Conservation (phyloP, 2,329 filamentous ascomycete genomes). For the Trichoderma sp. region DNA sequence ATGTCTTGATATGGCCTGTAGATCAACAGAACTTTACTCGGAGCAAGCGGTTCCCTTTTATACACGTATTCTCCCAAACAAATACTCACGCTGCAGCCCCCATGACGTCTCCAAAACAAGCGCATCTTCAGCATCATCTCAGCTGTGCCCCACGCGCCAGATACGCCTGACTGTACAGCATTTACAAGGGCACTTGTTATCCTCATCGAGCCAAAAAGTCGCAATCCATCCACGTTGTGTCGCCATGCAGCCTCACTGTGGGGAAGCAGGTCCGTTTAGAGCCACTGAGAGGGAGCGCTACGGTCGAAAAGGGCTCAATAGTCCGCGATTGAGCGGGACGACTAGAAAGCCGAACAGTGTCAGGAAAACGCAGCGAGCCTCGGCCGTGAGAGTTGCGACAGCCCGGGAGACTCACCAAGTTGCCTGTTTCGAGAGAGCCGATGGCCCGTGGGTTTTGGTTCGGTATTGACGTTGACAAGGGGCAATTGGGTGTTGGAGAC, state of each 20-base stretch:
- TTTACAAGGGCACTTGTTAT: neutral
- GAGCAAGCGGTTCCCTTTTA: neutral
- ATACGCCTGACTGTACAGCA: neutral
- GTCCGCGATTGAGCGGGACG: neutral
- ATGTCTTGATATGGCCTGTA: neutral
- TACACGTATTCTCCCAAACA: neutral
- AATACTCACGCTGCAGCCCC: neutral
- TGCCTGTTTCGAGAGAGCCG: conserved; percentile 2
- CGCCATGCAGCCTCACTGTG: conserved; percentile 1
- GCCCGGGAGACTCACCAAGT: neutral
- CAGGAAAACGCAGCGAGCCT: neutral
- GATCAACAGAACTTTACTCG: neutral
- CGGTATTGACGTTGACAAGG: neutral
- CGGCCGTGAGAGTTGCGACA: neutral
- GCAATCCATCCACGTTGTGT: neutral
- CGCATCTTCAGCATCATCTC: conserved; percentile 3
- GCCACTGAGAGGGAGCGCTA: neutral
- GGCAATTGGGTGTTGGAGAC: neutral
- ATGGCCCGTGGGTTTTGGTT: neutral
- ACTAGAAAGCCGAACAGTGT: neutral
- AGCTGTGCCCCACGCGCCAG: neutral
- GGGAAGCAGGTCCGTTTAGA: neutral
- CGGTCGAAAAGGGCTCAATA: neutral
- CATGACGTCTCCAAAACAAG: neutral
- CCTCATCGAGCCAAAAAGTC: neutral